Evolutionary conservation across 306 rosid genomes (phyloP).

Genomic region (Potentilla sterilis): DNA sequence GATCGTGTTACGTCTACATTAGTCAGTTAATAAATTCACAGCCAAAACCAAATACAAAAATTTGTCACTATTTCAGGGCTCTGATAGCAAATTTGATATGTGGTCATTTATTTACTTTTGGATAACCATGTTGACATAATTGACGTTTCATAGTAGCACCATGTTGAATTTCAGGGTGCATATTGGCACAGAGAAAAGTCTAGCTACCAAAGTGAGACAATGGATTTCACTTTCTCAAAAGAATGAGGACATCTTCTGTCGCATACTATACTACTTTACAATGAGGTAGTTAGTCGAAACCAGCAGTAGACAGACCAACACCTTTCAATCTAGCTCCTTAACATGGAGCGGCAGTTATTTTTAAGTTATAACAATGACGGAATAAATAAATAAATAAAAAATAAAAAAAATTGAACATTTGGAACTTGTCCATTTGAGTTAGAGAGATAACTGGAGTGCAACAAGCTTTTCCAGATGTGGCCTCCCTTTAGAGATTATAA

Average conservation of each 20-base stretch:
- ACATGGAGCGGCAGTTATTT: background rate
- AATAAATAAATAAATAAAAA: no score
- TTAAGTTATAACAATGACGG: no score
- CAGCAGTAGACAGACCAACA: background rate
- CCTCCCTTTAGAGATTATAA: background rate
- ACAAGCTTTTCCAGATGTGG: background rate
- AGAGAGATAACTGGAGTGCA: background rate
- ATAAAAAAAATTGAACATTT: no score
- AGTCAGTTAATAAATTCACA: background rate
- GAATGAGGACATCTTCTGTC: background rate
- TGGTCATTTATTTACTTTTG: background rate
- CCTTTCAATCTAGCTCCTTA: background rate
- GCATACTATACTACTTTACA: background rate
- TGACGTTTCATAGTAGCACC: background rate
- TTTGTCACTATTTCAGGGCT: background rate
- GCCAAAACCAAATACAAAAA: background rate
- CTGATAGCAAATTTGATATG: background rate
- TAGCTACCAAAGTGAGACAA: background rate
- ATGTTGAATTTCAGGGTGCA: background rate
- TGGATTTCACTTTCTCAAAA: background rate
- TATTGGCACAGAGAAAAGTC: background rate
- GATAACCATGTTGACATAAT: background rate
- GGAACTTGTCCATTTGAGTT: background rate
- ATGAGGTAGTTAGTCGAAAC: background rate
- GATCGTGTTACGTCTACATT: background rate